Percentiles rank a stretch among this genome's conserved stretches.
These are phyloP conservation scores for Lepidium didymum DNA, from an alignment of 345 rosid genomes.

Conservation along the genomic window DNA sequence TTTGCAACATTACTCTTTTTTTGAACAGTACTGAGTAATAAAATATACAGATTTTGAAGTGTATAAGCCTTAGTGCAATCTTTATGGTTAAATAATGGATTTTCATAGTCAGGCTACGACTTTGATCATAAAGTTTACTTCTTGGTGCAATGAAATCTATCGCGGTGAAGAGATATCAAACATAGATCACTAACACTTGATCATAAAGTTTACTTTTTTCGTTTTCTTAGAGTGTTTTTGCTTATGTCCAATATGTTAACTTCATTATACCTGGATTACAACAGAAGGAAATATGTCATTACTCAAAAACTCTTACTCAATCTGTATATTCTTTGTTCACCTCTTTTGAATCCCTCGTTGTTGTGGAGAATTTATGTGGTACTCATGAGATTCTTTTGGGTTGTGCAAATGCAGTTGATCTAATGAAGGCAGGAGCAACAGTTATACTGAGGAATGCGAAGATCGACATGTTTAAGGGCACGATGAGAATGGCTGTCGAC, in stretches of 20 bases:
- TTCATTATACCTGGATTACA: neutral
- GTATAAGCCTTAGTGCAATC: neutral
- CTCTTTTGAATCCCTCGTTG: neutral
- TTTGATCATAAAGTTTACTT: neutral
- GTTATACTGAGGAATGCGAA: slow-evolving; percentile 43
- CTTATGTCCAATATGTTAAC: neutral
- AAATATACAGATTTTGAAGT: neutral
- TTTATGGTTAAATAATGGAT: too few relatives aligned
- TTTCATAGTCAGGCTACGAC: neutral
- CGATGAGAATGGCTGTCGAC: slow-evolving; percentile 47
- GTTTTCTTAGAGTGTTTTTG: neutral
- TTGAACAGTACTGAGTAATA: neutral
- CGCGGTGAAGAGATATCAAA: too few relatives aligned
- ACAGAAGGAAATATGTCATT: neutral
- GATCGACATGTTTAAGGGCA: slow-evolving; percentile 45
- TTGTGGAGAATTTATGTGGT: neutral
- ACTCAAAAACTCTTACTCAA: neutral
- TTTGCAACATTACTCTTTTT: neutral
- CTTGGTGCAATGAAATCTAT: too few relatives aligned
- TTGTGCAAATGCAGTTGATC: slow-evolving; percentile 26
- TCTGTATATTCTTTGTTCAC: neutral
- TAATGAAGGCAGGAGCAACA: slow-evolving; percentile 36
- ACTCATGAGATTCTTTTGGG: neutral
- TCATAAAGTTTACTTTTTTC: too few relatives aligned
- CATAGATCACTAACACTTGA: too few relatives aligned